Base-by-base conservation (phyloP, 108 stramenopile species). In the Cyclotella sp. region DNA sequence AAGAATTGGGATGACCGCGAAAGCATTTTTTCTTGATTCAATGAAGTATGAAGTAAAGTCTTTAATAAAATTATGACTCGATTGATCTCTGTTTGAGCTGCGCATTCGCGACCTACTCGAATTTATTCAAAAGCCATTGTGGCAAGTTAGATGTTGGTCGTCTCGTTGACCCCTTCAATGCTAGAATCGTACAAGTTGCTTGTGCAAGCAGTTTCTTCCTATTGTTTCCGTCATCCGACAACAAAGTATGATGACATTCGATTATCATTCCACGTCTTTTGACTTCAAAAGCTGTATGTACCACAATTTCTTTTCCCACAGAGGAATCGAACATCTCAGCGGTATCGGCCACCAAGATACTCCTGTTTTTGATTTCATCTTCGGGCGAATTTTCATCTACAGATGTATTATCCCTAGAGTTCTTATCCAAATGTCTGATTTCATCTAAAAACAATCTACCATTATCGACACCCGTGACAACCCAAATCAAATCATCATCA, bases 211-310 rank as follows among this genome's bases (percentile, higher is more conserved):
- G 34, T 9, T 59, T 29, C 24, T 19, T 72, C 29, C 44, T 46
- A 9, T 55, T 12, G 44, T 73, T 62, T 30, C 53, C 51, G n/a
- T 57, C 72, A 44, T 64, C 41, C 59, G 61, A 41, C 26, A 70
- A 75, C 15, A 89, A 52, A 15, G 70, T 74, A 73, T 92, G 89
- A 43, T 74, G 64, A 74, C 77, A 89, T 15, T 89, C 88, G 3
- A 87, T 16, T 42, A 88, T 75, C 89, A 90, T 90, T 13, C 91
- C 91, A 15, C 78, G 46, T 34, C 84, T 54, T 65, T 86, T 87
- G 13, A 64, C 52, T 22, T 73, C 72, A 55, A 88, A 71, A 14
- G 52, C 71, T 7, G 86, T 87, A 44, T 72, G 43, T 5, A 90
- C 87, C 15, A 63, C 69, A 3, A 88, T 76, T 28, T 72, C 65